Conservation (phyloP, 2,329 filamentous ascomycete species). For the Colletotrichum echinochloae region DNA sequence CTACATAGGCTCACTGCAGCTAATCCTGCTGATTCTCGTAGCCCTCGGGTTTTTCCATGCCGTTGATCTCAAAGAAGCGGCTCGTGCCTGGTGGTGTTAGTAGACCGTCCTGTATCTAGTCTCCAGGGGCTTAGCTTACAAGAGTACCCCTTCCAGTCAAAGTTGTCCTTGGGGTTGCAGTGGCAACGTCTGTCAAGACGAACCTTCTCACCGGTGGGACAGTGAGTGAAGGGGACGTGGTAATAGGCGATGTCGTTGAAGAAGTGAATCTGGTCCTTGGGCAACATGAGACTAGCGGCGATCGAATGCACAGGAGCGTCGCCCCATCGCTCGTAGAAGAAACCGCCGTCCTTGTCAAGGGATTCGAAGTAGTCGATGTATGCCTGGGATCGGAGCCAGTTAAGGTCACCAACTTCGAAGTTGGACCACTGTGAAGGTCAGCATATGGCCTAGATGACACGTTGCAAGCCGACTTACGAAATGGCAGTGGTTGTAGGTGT, state of each 20-base stretch:
- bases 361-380: conserved; percentile 93
- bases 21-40: conserved; percentile 78
- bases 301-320: conserved; percentile 99
- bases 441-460: conserved; percentile 28
- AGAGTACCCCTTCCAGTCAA: conserved; percentile 99
- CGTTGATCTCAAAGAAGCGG: conserved; percentile 86
- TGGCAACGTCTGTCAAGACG: conserved; percentile 89
- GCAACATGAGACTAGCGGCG: conserved; percentile 85
- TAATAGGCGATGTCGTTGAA: conserved; percentile 99
- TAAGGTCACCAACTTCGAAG: conserved; percentile 94
- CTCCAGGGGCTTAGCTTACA: conserved; percentile 70
- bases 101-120: background rate
- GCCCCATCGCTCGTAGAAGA: conserved; percentile 99
- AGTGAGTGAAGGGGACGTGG: conserved; percentile 98
- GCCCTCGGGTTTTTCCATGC: conserved; percentile 84
- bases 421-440: conserved; percentile 85
- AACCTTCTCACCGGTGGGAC: conserved; percentile 88
- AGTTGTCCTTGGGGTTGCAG: conserved; percentile 96
- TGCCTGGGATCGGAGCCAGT: conserved; percentile 90
- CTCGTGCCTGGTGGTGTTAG: conserved; percentile 73
- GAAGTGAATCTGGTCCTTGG: conserved; percentile 96
- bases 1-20: conserved; percentile 30
- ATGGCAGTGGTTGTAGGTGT: conserved; percentile 97
- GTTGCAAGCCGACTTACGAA: conserved; percentile 73
- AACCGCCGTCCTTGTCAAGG: conserved; percentile 91